These are phyloP conservation scores for Tardiomyces digboiensis DNA, from an alignment of 1,139 yeast species.

Conservation along the genomic window DNA sequence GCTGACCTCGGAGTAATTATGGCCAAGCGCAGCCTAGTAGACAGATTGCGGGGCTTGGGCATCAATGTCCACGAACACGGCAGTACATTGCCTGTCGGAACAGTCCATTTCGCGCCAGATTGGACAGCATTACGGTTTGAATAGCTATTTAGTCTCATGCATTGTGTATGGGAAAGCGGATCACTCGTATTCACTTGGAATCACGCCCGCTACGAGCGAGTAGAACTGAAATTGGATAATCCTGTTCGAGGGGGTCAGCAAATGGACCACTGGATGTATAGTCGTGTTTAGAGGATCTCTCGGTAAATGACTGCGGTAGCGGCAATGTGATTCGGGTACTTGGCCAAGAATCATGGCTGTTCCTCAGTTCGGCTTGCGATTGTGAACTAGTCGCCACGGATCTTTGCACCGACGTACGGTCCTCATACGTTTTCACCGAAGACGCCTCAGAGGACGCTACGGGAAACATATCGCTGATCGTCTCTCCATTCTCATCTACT, in stretches of 20 bases:
- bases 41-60: neutral
- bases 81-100: neutral
- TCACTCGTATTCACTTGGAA: no score
- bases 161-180: no score
- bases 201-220: no score
- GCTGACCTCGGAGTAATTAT: slow-evolving; percentile 44
- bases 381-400: no score
- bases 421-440: no score
- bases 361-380: no score
- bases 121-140: neutral
- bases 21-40: slow-evolving; percentile 18
- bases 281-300: neutral
- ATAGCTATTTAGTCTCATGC: neutral
- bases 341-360: no score
- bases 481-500: no score
- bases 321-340: no score
- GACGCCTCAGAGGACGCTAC: no score
- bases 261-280: neutral
- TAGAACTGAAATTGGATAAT: neutral
- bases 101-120: neutral
- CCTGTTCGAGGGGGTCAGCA: neutral
- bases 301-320: neutral
- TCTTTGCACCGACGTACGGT: no score
- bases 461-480: no score
- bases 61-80: neutral